These are phyloP conservation scores for Ramaria sp. DNA, from an alignment of 768 basidiomycete species.

Conservation along the genomic window DNA sequence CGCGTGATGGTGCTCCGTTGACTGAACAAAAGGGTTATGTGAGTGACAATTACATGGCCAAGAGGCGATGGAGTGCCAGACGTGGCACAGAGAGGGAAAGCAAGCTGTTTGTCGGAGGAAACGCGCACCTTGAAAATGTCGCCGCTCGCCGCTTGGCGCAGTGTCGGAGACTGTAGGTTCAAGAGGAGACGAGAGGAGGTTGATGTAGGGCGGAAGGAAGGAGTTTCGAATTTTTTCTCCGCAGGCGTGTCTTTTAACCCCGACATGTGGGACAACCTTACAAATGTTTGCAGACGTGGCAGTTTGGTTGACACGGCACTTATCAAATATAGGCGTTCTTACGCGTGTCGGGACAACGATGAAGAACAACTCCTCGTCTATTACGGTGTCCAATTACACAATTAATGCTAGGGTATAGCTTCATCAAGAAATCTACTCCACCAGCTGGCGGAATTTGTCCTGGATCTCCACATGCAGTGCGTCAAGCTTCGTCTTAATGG, in stretches of 20 bases:
- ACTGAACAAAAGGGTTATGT: not conserved
- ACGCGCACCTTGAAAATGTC: slow-evolving; percentile 6
- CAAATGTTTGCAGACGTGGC: too few relatives aligned
- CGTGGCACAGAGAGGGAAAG: not conserved
- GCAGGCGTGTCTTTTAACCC: not conserved
- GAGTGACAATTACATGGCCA: not conserved
- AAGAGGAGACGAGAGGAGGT: slow-evolving; percentile 5
- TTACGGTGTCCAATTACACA: not conserved
- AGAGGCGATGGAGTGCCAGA: not conserved
- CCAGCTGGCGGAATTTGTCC: slow-evolving; percentile 84
- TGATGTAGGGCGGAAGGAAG: not conserved
- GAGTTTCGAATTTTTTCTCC: not conserved
- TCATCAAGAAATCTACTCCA: slow-evolving; percentile 40
- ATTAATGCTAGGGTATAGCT: not conserved
- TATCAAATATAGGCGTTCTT: too few relatives aligned
- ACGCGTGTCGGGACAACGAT: not conserved
- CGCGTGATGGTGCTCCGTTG: not conserved
- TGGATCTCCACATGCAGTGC: slow-evolving; percentile 75
- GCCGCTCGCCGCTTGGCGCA: not conserved
- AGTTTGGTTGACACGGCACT: too few relatives aligned
- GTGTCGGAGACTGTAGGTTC: slow-evolving; percentile 9
- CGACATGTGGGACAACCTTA: not conserved
- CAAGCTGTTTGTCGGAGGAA: not conserved
- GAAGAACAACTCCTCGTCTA: not conserved
- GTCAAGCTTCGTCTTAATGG: slow-evolving; percentile 75